phyloP scores from a whole-genome alignment of 148 eudicot species.

The Vaccinium corymbosum region DNA sequence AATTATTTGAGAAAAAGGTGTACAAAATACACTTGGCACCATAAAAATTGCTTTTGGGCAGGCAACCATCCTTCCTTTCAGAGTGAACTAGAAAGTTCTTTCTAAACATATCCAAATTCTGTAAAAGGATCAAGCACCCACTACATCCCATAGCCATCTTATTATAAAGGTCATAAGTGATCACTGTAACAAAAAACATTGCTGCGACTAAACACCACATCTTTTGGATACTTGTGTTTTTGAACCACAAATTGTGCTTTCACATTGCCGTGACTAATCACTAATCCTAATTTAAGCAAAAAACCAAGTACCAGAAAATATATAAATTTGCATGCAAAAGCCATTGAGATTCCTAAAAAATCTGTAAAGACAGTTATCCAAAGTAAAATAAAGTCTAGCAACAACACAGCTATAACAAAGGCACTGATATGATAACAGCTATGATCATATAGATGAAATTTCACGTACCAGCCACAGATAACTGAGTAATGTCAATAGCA shows the following conservation, averaged over 20 bases:
- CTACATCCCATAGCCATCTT: neutral
- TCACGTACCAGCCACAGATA: conserved; percentile 77
- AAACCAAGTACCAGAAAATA: neutral
- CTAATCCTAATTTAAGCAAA: neutral
- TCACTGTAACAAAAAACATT: neutral
- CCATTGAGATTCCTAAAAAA: neutral
- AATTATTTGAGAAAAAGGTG: neutral
- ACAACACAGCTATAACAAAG: neutral
- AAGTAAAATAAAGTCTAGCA: conserved; percentile 4
- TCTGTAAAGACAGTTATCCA: neutral
- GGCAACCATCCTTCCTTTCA: neutral
- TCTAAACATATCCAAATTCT: neutral
- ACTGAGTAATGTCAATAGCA: conserved; percentile 84
- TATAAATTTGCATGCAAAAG: neutral
- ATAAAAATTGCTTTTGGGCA: neutral
- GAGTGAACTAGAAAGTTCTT: neutral
- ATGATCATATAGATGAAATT: neutral
- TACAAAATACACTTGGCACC: neutral
- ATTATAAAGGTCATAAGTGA: neutral
- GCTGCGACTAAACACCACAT: neutral
- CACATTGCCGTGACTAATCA: neutral
- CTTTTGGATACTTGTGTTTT: neutral
- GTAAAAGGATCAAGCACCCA: conserved; percentile 3
- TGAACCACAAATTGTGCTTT: neutral
- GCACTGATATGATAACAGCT: neutral